phyloP scores from a whole-genome alignment of 163 green algal species.

The Prototheca cutis region DNA sequence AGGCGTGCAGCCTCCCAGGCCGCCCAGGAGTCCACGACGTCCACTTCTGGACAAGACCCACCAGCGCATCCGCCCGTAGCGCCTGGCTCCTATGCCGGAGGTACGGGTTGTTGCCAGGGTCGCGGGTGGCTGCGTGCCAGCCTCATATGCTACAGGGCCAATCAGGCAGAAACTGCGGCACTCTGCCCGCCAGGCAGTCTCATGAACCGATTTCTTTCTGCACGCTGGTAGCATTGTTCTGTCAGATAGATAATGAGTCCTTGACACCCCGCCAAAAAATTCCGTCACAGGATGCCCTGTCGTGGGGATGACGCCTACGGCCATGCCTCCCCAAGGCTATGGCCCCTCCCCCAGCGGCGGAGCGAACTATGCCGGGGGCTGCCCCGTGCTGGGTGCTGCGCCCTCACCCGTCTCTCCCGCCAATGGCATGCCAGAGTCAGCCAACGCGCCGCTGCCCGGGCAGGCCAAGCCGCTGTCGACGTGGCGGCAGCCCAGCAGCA shows the following conservation, averaged over 20 bases:
- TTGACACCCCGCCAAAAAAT: too few relatives aligned
- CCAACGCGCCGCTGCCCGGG: constrained; percentile 23
- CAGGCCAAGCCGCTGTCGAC: constrained; percentile 28
- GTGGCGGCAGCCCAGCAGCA: constrained; percentile 25
- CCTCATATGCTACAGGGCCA: too few relatives aligned
- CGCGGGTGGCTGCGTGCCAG: background rate
- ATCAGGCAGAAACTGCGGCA: too few relatives aligned
- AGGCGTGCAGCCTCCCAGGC: background rate
- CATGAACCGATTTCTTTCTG: too few relatives aligned
- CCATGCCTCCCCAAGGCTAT: too few relatives aligned
- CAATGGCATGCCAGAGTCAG: constrained; percentile 24
- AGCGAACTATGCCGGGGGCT: constrained; percentile 2
- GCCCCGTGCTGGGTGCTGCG: constrained; percentile 27
- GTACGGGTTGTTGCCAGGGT: too few relatives aligned
- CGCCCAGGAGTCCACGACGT: background rate
- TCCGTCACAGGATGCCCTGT: constrained; percentile 12
- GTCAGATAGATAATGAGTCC: too few relatives aligned
- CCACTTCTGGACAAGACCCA: too few relatives aligned
- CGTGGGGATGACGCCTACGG: background rate
- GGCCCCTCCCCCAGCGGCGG: background rate
- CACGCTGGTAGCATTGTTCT: background rate
- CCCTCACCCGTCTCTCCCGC: too few relatives aligned
- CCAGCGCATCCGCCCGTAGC: too few relatives aligned
- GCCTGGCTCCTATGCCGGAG: too few relatives aligned
- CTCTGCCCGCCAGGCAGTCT: too few relatives aligned